A percentile compares a stretch with the other conserved stretches of the same genome.
phyloP scores from a whole-genome alignment of 164 flowering plant genomes.

The Vitis rotundifolia region DNA sequence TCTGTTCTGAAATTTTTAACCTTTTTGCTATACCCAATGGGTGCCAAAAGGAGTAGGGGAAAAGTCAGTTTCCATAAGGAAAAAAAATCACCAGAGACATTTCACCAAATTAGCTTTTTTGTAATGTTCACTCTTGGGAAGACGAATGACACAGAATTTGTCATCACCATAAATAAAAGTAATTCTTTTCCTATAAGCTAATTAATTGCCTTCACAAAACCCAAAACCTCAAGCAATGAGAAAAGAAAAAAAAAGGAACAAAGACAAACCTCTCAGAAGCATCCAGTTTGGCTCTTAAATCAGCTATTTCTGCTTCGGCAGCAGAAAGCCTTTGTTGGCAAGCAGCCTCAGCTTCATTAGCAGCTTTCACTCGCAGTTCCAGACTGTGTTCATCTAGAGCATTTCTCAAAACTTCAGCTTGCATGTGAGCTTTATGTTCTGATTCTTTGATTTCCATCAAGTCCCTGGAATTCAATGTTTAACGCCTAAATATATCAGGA shows the following conservation, averaged over 20 bases:
- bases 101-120: too few species aligned
- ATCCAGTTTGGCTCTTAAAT: slow-evolving; percentile 73
- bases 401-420: slow-evolving; percentile 65
- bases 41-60: too few species aligned
- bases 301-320: slow-evolving; percentile 86
- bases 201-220: background rate
- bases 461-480: slow-evolving; percentile 43
- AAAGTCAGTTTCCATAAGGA: too few species aligned
- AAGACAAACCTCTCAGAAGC: slow-evolving; percentile 70
- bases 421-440: slow-evolving; percentile 69
- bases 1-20: too few species aligned
- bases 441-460: slow-evolving; percentile 81
- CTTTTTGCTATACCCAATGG: too few species aligned
- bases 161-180: too few species aligned
- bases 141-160: too few species aligned
- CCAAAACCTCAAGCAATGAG: background rate
- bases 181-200: background rate
- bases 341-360: slow-evolving; percentile 91
- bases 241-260: background rate
- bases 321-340: slow-evolving; percentile 81
- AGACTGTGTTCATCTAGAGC: slow-evolving; percentile 85
- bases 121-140: too few species aligned
- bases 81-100: too few species aligned
- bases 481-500: background rate
- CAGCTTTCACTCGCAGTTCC: slow-evolving; percentile 92